These are phyloP conservation scores for Synchytrium microbalum DNA, from an alignment of 371 early-diverging fungal species.

Conservation along the genomic window DNA sequence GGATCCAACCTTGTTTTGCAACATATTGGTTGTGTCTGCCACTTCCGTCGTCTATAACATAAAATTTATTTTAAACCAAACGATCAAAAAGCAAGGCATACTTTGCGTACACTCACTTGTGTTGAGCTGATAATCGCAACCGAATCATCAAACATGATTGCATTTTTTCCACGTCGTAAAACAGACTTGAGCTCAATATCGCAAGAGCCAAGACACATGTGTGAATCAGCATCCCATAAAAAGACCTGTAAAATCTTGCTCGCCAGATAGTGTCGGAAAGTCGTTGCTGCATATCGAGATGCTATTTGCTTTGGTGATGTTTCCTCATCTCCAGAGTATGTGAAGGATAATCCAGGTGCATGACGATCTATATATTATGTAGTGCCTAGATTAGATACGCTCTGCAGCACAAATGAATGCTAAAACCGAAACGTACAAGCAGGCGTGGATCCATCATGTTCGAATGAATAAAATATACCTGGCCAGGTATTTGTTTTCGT, in stretches of 20 bases:
- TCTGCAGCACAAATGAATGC: too few species aligned
- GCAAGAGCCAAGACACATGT: constrained; percentile 27
- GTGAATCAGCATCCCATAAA: constrained; percentile 38
- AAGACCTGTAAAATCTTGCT: constrained; percentile 22
- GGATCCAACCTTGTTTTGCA: neutral
- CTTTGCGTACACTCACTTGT: neutral
- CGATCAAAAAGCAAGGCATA: too few species aligned
- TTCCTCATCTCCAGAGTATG: constrained; percentile 15
- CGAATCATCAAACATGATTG: constrained; percentile 26
- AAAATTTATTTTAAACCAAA: neutral
- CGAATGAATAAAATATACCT: constrained; percentile 19
- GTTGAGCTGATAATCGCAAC: constrained; percentile 22
- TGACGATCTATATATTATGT: constrained; percentile 1
- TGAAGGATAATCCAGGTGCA: constrained; percentile 23
- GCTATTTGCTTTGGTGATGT: constrained; percentile 7
- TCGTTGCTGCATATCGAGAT: constrained; percentile 8
- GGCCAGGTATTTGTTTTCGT: neutral
- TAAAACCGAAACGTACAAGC: constrained; percentile 9
- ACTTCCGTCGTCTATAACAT: neutral
- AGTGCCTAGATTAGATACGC: constrained; percentile 4
- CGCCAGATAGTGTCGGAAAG: constrained; percentile 22
- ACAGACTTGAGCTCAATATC: constrained; percentile 18
- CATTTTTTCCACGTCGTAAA: constrained; percentile 9
- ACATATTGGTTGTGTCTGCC: too few species aligned
- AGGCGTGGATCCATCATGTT: constrained; percentile 17